Evolutionary conservation across 2,329 filamentous ascomycete genomes (phyloP).

Genomic region (Leptographium radiaticola): DNA sequence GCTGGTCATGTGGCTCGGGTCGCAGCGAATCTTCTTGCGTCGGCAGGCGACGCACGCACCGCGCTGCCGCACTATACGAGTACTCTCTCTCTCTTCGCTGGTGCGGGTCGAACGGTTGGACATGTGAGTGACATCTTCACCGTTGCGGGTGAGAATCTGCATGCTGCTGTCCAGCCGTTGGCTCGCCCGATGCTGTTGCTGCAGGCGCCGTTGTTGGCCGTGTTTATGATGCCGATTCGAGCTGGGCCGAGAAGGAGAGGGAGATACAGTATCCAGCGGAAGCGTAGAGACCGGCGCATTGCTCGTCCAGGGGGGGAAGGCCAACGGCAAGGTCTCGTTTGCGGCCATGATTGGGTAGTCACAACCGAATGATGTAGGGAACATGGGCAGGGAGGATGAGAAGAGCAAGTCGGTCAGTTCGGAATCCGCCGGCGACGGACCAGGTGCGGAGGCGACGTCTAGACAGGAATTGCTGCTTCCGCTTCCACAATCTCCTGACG

Average conservation of each 20-base stretch:
- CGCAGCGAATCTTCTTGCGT: constrained; percentile 50
- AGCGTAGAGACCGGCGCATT: constrained; percentile 1
- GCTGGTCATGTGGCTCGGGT: constrained; percentile 38
- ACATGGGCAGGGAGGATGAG: constrained; percentile 12
- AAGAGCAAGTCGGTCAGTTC: constrained; percentile 22
- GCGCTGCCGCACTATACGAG: constrained; percentile 52
- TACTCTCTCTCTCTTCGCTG: constrained; percentile 54
- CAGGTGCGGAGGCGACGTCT: constrained; percentile 3
- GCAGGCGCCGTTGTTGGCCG: neutral
- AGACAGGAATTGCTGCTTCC: constrained; percentile 1
- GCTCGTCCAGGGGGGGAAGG: neutral
- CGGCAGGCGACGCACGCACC: constrained; percentile 53
- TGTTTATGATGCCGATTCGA: neutral
- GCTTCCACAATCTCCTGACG: constrained; percentile 2
- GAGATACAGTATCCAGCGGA: neutral
- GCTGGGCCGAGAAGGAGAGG: neutral
- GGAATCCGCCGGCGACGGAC: constrained; percentile 15
- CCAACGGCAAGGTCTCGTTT: neutral
- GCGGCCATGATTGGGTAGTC: constrained; percentile 4
- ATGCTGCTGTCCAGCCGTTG: constrained; percentile 25
- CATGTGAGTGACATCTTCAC: constrained; percentile 48
- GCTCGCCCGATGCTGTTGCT: neutral
- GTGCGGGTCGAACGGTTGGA: constrained; percentile 51
- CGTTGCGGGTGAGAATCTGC: constrained; percentile 54
- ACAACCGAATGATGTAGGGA: constrained; percentile 14